phyloP scores from a whole-genome alignment of 768 basidiomycete genomes.

The Suillus alpinus region DNA sequence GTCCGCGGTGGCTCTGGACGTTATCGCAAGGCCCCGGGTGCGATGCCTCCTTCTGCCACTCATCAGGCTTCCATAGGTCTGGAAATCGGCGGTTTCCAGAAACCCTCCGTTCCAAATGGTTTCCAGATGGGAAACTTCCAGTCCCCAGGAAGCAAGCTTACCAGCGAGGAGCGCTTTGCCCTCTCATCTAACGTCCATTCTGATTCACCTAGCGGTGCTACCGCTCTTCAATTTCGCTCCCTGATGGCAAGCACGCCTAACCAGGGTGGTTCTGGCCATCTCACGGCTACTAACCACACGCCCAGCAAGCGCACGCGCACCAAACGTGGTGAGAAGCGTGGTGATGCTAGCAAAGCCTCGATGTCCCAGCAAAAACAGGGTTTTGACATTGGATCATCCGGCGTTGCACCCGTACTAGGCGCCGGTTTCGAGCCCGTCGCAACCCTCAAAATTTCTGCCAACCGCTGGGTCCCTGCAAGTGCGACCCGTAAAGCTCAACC shows the following conservation, averaged over 20 bases:
- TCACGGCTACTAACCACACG: constrained; percentile 55
- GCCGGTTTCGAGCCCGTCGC: constrained; percentile 60
- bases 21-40: constrained; percentile 44
- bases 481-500: constrained; percentile 40
- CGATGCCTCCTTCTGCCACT: constrained; percentile 38
- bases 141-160: constrained; percentile 51
- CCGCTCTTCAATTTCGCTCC: constrained; percentile 48
- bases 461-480: constrained; percentile 70
- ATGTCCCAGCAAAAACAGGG: constrained; percentile 38
- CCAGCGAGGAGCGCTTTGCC: constrained; percentile 68
- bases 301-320: constrained; percentile 61
- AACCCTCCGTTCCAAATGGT: constrained; percentile 25
- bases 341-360: constrained; percentile 46
- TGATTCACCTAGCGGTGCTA: constrained; percentile 49
- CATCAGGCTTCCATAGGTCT: constrained; percentile 52
- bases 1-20: constrained; percentile 64
- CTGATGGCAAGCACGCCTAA: constrained; percentile 67
- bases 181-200: constrained; percentile 44
- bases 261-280: constrained; percentile 54
- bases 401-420: constrained; percentile 28
- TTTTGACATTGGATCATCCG: constrained; percentile 28
- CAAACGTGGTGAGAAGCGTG: constrained; percentile 78
- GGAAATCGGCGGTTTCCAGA: constrained; percentile 35
- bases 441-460: constrained; percentile 72
- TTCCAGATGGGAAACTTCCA: constrained; percentile 68